Evolutionary conservation across 495 filamentous ascomycete genomes (phyloP).

Genomic region (Penicillium simplicissimum): DNA sequence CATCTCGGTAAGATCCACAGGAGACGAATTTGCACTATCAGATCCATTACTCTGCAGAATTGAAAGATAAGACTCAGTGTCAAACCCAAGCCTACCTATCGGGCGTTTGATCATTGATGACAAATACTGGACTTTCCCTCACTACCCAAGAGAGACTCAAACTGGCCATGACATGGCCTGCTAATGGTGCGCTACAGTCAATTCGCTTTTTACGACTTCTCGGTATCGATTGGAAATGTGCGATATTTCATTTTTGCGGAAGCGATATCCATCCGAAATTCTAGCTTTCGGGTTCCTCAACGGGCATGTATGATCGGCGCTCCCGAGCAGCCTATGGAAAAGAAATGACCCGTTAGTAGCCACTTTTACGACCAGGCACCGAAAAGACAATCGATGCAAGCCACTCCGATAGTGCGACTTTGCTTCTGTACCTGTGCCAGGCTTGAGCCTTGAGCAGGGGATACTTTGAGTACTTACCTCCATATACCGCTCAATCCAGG

Average conservation of each 20-base stretch:
- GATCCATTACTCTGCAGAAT: too few species aligned
- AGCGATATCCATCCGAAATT: neutral
- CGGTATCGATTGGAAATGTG: neutral
- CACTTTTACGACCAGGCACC: neutral
- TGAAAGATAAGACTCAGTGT: too few species aligned
- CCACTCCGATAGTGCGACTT: neutral
- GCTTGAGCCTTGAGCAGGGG: neutral
- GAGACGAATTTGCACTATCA: too few species aligned
- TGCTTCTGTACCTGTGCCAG: neutral
- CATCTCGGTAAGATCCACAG: too few species aligned
- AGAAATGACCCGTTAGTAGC: neutral
- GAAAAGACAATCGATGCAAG: neutral
- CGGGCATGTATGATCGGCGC: constrained; percentile 47
- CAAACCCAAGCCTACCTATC: too few species aligned
- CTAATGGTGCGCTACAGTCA: neutral
- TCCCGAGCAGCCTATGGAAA: constrained; percentile 42
- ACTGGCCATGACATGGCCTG: neutral
- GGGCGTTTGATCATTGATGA: too few species aligned
- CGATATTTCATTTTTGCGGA: constrained; percentile 6
- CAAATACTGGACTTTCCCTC: too few species aligned
- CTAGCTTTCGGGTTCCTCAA: constrained; percentile 33
- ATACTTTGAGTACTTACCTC: constrained; percentile 42
- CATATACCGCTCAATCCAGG: constrained; percentile 61
- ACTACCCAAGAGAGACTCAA: neutral
- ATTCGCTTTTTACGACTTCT: neutral